phyloP scores from a whole-genome alignment of 805 yeast genomes.

The Kluyveromyces wickerhamii region DNA sequence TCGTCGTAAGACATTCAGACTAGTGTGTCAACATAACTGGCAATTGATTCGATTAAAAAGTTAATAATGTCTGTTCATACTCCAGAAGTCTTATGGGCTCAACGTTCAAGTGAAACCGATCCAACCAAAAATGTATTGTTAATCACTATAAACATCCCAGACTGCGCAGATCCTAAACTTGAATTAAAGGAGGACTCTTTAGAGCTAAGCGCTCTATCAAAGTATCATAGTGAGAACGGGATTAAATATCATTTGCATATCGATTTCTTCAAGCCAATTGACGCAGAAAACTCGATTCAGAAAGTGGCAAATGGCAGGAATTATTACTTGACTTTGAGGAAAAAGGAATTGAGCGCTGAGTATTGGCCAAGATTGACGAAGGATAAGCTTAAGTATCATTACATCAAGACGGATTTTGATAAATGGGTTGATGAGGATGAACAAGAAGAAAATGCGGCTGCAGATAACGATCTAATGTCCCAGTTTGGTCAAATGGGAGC shows the following conservation, averaged over 20 bases:
- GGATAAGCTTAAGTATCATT: slow-evolving; percentile 70
- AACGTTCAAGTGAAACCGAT: slow-evolving; percentile 75
- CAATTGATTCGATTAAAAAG: no score
- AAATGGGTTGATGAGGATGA: slow-evolving; percentile 99
- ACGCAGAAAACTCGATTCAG: slow-evolving; percentile 52
- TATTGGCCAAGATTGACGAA: slow-evolving; percentile 95
- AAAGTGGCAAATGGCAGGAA: slow-evolving; percentile 47
- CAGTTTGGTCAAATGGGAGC: slow-evolving; percentile 23
- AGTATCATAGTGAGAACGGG: slow-evolving; percentile 35
- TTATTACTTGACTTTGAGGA: slow-evolving; percentile 52
- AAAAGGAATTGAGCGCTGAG: slow-evolving; percentile 63
- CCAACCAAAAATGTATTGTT: slow-evolving; percentile 65
- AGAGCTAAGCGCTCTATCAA: slow-evolving; percentile 36
- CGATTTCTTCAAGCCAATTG: slow-evolving; percentile 72
- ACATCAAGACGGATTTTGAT: slow-evolving; percentile 89
- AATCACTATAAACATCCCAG: slow-evolving; percentile 66
- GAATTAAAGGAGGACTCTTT: slow-evolving; percentile 51
- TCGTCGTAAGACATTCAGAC: no score
- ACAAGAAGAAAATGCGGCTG: slow-evolving; percentile 56
- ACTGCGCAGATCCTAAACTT: slow-evolving; percentile 54
- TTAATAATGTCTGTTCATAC: slow-evolving; percentile 13
- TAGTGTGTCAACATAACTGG: no score
- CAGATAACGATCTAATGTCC: slow-evolving; percentile 30
- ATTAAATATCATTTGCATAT: slow-evolving; percentile 53
- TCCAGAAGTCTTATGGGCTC: slow-evolving; percentile 86